Percentiles rank a stretch among this genome's conserved stretches.
Conservation (phyloP, 116 monocot species). For the Cymodocea nodosa region DNA sequence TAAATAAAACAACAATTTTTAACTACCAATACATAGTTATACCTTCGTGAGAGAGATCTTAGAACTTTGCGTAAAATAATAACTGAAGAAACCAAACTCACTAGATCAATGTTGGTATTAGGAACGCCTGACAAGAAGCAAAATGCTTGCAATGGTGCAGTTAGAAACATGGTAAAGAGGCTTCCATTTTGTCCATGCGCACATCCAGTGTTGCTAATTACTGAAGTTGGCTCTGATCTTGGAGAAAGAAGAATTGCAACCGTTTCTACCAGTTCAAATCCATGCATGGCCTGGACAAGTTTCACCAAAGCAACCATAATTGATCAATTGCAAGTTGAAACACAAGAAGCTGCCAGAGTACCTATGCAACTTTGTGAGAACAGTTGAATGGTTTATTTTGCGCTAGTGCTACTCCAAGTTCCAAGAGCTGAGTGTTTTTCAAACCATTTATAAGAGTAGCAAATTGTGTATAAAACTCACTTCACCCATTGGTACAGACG, state of each 20-base stretch:
- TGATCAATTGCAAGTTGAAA: background rate
- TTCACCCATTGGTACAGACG: too few species aligned
- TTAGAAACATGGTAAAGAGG: constrained; percentile 84
- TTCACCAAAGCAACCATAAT: background rate
- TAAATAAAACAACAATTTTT: too few species aligned
- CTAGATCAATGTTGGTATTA: constrained; percentile 39
- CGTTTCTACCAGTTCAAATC: constrained; percentile 67
- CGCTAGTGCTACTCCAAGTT: too few species aligned
- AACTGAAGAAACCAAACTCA: constrained; percentile 6
- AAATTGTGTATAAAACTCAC: too few species aligned
- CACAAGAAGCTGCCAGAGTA: background rate
- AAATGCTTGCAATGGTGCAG: constrained; percentile 84
- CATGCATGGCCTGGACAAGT: constrained; percentile 52
- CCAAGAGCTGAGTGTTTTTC: too few species aligned
- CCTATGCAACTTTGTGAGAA: too few species aligned
- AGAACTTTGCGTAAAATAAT: too few species aligned
- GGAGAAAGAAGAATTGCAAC: constrained; percentile 74
- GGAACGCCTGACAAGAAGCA: constrained; percentile 45
- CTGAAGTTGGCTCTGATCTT: constrained; percentile 2
- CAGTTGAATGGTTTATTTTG: too few species aligned
- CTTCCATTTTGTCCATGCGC: constrained; percentile 36
- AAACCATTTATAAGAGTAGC: too few species aligned
- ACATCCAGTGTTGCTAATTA: constrained; percentile 9
- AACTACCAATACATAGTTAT: too few species aligned
- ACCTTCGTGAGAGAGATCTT: too few species aligned